Conservation (phyloP, 352 stramenopile species). For the Globisporangium takayamanum region DNA sequence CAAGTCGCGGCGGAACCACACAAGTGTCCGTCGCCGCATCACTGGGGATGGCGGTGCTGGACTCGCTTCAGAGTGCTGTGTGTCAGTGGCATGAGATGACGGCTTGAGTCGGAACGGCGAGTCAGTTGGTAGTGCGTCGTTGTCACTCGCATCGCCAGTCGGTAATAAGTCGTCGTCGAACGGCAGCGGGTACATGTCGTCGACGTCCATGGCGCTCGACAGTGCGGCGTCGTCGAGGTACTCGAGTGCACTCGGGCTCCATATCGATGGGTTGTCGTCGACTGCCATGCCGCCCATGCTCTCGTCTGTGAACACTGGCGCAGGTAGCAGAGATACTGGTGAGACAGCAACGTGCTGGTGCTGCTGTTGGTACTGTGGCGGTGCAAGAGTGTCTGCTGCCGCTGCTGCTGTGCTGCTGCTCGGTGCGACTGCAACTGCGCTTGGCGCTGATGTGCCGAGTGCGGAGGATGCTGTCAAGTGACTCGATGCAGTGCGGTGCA, state of each 20-base stretch:
- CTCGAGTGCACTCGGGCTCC: slow-evolving; percentile 12
- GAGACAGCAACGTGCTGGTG: neutral
- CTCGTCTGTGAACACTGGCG: neutral
- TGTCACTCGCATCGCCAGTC: neutral
- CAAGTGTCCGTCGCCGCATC: slow-evolving; percentile 26
- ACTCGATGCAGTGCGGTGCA: neutral
- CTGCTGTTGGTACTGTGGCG: neutral
- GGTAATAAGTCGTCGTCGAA: neutral
- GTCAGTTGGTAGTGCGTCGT: neutral
- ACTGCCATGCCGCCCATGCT: slow-evolving; percentile 6
- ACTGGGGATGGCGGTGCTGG: neutral
- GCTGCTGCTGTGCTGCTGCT: neutral
- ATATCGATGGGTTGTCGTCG: slow-evolving; percentile 3
- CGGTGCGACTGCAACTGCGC: neutral
- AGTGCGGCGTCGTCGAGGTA: slow-evolving; percentile 4
- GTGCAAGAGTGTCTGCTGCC: neutral
- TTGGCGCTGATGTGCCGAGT: no score
- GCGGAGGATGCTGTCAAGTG: neutral
- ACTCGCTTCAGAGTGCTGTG: neutral
- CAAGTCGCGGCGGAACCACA: slow-evolving; percentile 94
- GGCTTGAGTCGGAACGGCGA: neutral
- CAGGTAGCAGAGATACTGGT: neutral
- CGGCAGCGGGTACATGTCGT: slow-evolving; percentile 3
- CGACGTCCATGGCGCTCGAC: slow-evolving; percentile 6
- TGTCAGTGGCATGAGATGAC: neutral